Evolutionary conservation across 164 flowering plant genomes (phyloP).

Genomic region (Chloranthus sessilifolius): DNA sequence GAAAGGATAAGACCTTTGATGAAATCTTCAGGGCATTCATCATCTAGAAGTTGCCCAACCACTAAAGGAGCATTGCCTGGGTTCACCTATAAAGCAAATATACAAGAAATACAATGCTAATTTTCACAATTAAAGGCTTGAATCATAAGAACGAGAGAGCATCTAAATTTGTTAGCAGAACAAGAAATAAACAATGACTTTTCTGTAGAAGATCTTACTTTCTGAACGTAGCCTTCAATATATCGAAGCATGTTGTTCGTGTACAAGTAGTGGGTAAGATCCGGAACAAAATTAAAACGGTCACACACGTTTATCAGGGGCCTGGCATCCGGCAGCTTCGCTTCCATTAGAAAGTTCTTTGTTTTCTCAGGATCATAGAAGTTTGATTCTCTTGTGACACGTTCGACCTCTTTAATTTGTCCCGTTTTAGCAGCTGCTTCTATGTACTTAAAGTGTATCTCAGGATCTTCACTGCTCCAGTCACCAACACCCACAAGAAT

Average conservation of each 20-base stretch:
- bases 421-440: constrained; percentile 99
- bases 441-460: constrained; percentile 95
- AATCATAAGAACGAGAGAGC: too few relatives aligned
- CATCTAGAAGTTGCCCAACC: constrained; percentile 97
- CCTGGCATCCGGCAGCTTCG: constrained; percentile 99
- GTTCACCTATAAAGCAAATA: constrained; percentile 57
- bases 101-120: background rate
- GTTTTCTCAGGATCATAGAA: constrained; percentile 97
- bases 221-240: constrained; percentile 99
- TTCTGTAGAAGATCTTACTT: constrained; percentile 54
- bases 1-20: constrained; percentile 80
- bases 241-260: constrained; percentile 96
- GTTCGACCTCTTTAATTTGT: constrained; percentile 97
- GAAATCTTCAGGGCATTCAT: constrained; percentile 99
- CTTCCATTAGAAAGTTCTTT: constrained; percentile 96
- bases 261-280: constrained; percentile 94
- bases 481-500: constrained; percentile 8
- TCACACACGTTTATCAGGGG: constrained; percentile 98
- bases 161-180: too few relatives aligned
- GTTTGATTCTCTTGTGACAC: constrained; percentile 98
- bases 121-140: too few relatives aligned
- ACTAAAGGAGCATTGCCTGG: constrained; percentile 99
- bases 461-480: constrained; percentile 92
- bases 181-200: too few relatives aligned
- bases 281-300: constrained; percentile 98